These are phyloP conservation scores for Fusarium pilosicola DNA, from an alignment of 2,329 filamentous ascomycete species.

Conservation along the genomic window DNA sequence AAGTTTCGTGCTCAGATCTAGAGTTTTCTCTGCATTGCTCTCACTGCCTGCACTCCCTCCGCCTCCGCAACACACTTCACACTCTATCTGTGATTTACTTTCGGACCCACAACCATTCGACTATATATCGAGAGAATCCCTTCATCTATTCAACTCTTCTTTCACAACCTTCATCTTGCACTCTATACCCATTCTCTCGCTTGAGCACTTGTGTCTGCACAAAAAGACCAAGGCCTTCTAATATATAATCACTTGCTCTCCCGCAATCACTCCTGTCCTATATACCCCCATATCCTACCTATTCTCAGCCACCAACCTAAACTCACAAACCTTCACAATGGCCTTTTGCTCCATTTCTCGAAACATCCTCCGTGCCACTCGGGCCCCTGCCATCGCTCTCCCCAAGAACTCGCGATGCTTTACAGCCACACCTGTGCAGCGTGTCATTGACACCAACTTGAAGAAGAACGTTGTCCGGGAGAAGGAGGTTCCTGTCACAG, in stretches of 20 bases:
- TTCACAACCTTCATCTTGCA: constrained; percentile 14
- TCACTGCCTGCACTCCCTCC: constrained; percentile 18
- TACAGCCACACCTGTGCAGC: constrained; percentile 45
- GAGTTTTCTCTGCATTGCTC: constrained; percentile 27
- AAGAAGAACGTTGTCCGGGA: constrained; percentile 66
- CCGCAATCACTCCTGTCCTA: not conserved
- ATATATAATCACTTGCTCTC: constrained; percentile 17
- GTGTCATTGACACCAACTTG: constrained; percentile 52
- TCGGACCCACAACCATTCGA: constrained; percentile 31
- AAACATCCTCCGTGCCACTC: constrained; percentile 49
- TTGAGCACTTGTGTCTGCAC: not conserved
- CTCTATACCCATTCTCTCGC: constrained; percentile 6
- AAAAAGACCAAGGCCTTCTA: not conserved
- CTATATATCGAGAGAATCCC: constrained; percentile 41
- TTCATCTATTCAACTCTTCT: constrained; percentile 16
- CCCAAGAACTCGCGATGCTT: constrained; percentile 47
- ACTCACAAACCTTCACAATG: constrained; percentile 44
- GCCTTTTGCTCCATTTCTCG: constrained; percentile 46
- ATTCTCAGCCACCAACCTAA: constrained; percentile 3
- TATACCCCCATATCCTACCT: constrained; percentile 1
- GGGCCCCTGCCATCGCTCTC: constrained; percentile 44
- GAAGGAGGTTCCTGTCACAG: constrained; percentile 66
- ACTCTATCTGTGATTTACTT: constrained; percentile 25
- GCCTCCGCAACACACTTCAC: constrained; percentile 25
- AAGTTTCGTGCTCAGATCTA: constrained; percentile 26